A percentile compares a stretch with the other conserved stretches of the same genome.
phyloP scores from a whole-genome alignment of 2,329 filamentous ascomycete species.

The Geosmithia putterillii region DNA sequence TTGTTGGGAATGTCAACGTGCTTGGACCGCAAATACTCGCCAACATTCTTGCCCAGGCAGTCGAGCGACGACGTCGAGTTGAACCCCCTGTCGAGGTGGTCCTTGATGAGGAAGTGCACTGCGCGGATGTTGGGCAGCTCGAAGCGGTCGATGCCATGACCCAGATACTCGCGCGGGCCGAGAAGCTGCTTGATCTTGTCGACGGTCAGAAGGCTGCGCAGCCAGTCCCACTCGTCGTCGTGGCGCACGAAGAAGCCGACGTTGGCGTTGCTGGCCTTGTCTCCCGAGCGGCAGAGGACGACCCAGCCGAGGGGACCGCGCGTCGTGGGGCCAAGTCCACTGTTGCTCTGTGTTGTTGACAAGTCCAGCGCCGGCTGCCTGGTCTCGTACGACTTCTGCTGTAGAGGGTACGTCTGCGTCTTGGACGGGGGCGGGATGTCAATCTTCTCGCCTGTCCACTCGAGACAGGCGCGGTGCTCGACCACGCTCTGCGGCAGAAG shows the following conservation, averaged over 20 bases:
- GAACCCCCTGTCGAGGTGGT: conserved; percentile 30
- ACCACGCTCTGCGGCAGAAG: conserved; percentile 11
- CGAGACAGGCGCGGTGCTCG: conserved; percentile 6
- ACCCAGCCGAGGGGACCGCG: conserved; percentile 11
- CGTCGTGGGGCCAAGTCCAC: conserved; percentile 6
- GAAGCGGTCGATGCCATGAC: conserved; percentile 24
- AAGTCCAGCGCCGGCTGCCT: conserved; percentile 15
- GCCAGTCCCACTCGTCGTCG: conserved; percentile 28
- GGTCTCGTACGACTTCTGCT: conserved; percentile 14
- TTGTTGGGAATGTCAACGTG: conserved; percentile 28
- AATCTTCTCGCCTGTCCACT: conserved; percentile 6
- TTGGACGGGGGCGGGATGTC: conserved; percentile 8
- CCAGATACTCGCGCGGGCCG: conserved; percentile 15
- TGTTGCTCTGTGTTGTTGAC: conserved; percentile 5
- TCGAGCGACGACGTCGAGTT: conserved; percentile 26
- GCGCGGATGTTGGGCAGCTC: conserved; percentile 21
- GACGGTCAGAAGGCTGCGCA: conserved; percentile 23
- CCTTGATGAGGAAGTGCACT: conserved; percentile 24
- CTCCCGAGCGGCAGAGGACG: conserved; percentile 14
- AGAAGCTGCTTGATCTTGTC: conserved; percentile 20
- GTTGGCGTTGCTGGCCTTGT: conserved; percentile 27
- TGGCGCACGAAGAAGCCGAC: conserved; percentile 27
- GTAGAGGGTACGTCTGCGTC: conserved; percentile 10
- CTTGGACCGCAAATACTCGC: conserved; percentile 30
- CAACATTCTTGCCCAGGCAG: conserved; percentile 30